Evolutionary conservation across 495 filamentous ascomycete species (phyloP).

Genomic region (Entonaema liquescens): DNA sequence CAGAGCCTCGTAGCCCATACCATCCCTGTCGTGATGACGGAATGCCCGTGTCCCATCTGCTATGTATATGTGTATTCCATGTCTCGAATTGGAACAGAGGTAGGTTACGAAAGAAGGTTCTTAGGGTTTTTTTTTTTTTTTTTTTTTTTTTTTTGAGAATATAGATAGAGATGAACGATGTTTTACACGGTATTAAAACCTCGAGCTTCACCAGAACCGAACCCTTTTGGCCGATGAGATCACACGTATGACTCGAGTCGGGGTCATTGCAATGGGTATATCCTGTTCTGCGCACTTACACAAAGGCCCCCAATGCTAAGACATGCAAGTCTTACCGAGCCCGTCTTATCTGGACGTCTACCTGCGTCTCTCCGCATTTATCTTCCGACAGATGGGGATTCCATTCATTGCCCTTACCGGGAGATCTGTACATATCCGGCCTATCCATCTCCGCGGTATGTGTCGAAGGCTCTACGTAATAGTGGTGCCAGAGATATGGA

Average conservation of each 20-base stretch:
- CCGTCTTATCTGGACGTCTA: conserved; percentile 8
- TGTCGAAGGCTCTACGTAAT: conserved; percentile 6
- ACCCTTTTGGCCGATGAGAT: conserved; percentile 22
- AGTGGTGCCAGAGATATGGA: conserved; percentile 31
- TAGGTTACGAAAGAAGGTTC: not conserved
- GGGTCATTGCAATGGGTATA: conserved; percentile 22
- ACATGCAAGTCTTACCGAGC: conserved; percentile 43
- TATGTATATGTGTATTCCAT: conserved; percentile 1
- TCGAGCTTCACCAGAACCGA: conserved; percentile 11
- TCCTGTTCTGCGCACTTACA: conserved; percentile 21
- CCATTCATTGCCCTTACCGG: conserved; percentile 19
- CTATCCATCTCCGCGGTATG: conserved; percentile 39
- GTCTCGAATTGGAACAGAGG: not conserved
- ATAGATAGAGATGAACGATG: not conserved
- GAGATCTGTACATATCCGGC: conserved; percentile 31
- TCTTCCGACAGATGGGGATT: conserved; percentile 37
- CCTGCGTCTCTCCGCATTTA: conserved; percentile 36
- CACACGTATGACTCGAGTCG: conserved; percentile 25
- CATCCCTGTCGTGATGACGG: conserved; percentile 27
- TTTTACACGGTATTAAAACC: not conserved
- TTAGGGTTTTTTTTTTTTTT: not conserved
- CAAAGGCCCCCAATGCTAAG: conserved; percentile 12
- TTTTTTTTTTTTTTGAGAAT: not conserved
- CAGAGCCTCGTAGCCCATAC: not conserved
- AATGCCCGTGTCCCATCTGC: not conserved